These are phyloP conservation scores for Ceriops decandra DNA, from an alignment of 345 rosid species.

Conservation along the genomic window DNA sequence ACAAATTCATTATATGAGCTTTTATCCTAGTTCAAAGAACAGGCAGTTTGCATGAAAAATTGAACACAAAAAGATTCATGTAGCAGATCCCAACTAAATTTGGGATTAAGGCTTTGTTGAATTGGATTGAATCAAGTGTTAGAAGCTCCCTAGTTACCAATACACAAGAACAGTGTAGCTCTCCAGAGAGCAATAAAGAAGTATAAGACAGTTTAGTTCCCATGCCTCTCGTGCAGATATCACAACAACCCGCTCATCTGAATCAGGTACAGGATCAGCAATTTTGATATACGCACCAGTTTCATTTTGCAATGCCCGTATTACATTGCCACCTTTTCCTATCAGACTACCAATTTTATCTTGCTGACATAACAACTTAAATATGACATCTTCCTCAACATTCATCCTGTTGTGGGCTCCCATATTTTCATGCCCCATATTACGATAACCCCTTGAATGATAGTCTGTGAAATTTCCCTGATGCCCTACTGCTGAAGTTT, in stretches of 20 bases:
- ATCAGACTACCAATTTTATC: constrained; percentile 79
- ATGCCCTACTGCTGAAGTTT: constrained; percentile 28
- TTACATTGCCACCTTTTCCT: constrained; percentile 71
- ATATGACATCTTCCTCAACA: constrained; percentile 57
- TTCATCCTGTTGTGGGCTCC: constrained; percentile 46
- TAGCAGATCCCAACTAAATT: too few species aligned
- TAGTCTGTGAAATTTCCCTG: constrained; percentile 43
- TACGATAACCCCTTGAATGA: constrained; percentile 50
- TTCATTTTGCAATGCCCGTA: constrained; percentile 57
- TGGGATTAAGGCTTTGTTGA: too few species aligned
- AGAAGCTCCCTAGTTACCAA: constrained; percentile 20
- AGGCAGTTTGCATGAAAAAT: constrained; percentile 2
- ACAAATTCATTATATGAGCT: background rate
- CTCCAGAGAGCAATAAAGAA: constrained; percentile 20
- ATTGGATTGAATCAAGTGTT: background rate
- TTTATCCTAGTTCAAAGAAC: background rate
- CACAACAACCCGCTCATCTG: constrained; percentile 63
- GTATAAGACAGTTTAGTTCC: constrained; percentile 10
- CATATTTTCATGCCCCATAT: constrained; percentile 43
- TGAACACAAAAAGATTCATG: constrained; percentile 2
- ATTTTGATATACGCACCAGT: constrained; percentile 74
- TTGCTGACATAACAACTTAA: constrained; percentile 60
- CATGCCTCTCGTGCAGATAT: constrained; percentile 80
- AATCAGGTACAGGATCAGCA: constrained; percentile 49
- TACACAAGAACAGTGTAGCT: constrained; percentile 18